Percentiles rank a stretch among this genome's conserved stretches.
Evolutionary conservation across 495 filamentous ascomycete genomes (phyloP).

Genomic region (Cenococcum geophilum): DNA sequence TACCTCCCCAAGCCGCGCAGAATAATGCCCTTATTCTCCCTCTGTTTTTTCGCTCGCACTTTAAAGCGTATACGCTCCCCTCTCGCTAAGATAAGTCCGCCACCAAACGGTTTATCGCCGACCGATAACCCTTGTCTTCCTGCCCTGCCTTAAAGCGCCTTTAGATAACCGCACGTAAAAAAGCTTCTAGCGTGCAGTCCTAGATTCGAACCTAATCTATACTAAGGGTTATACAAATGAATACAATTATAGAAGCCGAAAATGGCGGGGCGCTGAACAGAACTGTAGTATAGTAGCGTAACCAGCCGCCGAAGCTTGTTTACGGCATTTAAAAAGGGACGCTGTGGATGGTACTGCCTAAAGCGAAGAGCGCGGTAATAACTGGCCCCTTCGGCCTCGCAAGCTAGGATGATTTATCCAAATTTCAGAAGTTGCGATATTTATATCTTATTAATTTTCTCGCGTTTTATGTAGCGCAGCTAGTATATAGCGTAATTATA

Average conservation of each 20-base stretch:
- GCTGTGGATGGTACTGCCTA: not conserved
- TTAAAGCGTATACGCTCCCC: conserved; percentile 1
- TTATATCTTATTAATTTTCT: too few species aligned
- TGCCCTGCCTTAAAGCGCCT: not conserved
- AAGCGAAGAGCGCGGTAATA: too few species aligned
- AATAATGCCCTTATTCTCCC: conserved; percentile 3
- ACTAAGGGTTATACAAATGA: not conserved
- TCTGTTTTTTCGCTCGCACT: conserved; percentile 1
- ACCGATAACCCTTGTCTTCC: not conserved
- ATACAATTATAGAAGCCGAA: not conserved
- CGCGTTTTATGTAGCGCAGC: too few species aligned
- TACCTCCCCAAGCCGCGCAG: conserved; percentile 7
- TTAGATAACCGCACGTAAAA: not conserved
- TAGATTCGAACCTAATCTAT: not conserved
- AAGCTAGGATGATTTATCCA: too few species aligned
- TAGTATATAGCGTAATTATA: too few species aligned
- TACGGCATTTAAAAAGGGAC: conserved; percentile 1
- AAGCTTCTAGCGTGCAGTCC: not conserved
- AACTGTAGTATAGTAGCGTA: not conserved
- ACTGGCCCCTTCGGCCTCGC: too few species aligned
- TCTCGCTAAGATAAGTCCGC: conserved; percentile 1
- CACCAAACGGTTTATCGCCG: not conserved
- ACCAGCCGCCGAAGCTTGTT: not conserved
- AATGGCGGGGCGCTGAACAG: not conserved
- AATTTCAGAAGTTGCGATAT: too few species aligned